Conservation (phyloP, 495 filamentous ascomycete genomes). For the Penicillium samsonianum region DNA sequence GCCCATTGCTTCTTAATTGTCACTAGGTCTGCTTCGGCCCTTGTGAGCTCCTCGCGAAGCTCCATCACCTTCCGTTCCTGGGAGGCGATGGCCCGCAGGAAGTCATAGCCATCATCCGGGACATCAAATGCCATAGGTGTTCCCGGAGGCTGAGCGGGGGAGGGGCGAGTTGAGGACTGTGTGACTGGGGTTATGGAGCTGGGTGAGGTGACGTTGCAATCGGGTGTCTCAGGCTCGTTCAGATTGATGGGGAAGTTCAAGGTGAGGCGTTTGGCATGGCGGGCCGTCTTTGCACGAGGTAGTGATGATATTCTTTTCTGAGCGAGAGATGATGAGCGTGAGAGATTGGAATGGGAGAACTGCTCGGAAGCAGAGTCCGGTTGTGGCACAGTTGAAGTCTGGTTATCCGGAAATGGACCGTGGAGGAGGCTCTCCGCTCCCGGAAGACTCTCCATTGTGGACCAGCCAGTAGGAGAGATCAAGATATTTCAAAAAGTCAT, state of each 20-base stretch:
- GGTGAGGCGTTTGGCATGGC: slow-evolving; percentile 74
- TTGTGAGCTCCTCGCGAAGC: slow-evolving; percentile 79
- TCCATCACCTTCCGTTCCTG: slow-evolving; percentile 94
- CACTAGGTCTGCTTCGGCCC: slow-evolving; percentile 75
- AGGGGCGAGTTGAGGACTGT: slow-evolving; percentile 36
- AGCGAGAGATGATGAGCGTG: slow-evolving; percentile 22
- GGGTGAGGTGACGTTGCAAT: slow-evolving; percentile 37
- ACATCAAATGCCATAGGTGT: slow-evolving; percentile 49
- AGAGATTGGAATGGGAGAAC: slow-evolving; percentile 11
- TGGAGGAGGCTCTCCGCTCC: slow-evolving; percentile 34
- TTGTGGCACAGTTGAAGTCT: slow-evolving; percentile 23
- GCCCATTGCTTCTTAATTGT: slow-evolving; percentile 83
- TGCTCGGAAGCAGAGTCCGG: slow-evolving; percentile 24
- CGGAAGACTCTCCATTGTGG: slow-evolving; percentile 42
- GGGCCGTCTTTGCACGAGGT: slow-evolving; percentile 52
- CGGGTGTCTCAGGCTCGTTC: slow-evolving; percentile 32
- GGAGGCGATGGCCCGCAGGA: slow-evolving; percentile 84
- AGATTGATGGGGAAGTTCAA: slow-evolving; percentile 71
- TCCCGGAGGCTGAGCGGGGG: slow-evolving; percentile 31
- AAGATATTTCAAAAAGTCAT: slow-evolving; percentile 22
- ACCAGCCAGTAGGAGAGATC: slow-evolving; percentile 29
- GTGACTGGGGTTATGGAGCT: slow-evolving; percentile 41
- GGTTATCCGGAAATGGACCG: slow-evolving; percentile 40
- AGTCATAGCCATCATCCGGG: slow-evolving; percentile 63
- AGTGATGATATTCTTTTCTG: slow-evolving; percentile 53